These are phyloP conservation scores for Stachybotrys chlorohalonatus DNA, from an alignment of 2,329 filamentous ascomycete genomes.

Conservation along the genomic window DNA sequence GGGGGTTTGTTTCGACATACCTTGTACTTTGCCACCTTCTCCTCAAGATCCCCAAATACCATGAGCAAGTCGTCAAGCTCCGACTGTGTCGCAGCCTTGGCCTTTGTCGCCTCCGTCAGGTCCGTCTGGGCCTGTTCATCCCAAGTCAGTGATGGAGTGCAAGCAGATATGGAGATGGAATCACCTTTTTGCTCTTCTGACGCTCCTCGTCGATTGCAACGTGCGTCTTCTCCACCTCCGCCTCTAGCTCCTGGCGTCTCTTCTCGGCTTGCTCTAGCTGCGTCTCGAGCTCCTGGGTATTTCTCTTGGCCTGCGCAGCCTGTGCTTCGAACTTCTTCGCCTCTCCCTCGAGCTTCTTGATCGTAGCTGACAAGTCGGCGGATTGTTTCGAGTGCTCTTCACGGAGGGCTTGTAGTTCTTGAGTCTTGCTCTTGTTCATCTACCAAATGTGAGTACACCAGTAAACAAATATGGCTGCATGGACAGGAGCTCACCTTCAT, in stretches of 20 bases:
- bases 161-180: background rate
- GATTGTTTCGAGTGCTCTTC: slow-evolving; percentile 18
- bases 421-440: slow-evolving; percentile 49
- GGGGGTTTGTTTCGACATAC: slow-evolving; percentile 25
- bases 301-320: slow-evolving; percentile 21
- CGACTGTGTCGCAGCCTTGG: slow-evolving; percentile 54
- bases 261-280: slow-evolving; percentile 16
- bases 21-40: slow-evolving; percentile 68
- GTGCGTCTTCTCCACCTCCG: slow-evolving; percentile 13
- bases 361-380: background rate
- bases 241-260: slow-evolving; percentile 14
- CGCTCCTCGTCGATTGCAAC: slow-evolving; percentile 10
- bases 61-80: slow-evolving; percentile 76
- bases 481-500: slow-evolving; percentile 38
- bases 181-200: slow-evolving; percentile 15
- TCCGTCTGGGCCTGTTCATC: slow-evolving; percentile 20
- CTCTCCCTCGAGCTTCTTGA: background rate
- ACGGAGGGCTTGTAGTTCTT: slow-evolving; percentile 49
- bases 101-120: slow-evolving; percentile 42
- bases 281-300: slow-evolving; percentile 16
- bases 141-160: background rate
- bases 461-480: background rate
- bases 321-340: slow-evolving; percentile 7
- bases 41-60: slow-evolving; percentile 72
- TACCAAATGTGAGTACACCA: slow-evolving; percentile 15